Conservation (phyloP, 805 yeast species). For the Cyberlindnera xylosilytica region DNA sequence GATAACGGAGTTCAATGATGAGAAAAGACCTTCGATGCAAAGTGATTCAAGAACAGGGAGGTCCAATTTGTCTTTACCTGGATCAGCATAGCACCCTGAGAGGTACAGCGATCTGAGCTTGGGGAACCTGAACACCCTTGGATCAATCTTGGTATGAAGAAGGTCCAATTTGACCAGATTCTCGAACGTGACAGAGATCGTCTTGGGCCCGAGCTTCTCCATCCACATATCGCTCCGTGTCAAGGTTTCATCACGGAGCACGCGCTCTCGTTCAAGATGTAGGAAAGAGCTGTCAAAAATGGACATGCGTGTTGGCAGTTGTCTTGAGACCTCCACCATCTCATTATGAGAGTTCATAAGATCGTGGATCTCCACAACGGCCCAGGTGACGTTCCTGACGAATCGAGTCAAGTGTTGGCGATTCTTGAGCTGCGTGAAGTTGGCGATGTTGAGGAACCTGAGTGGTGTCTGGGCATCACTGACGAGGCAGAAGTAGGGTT, state of each 20-base stretch:
- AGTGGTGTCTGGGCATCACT: neutral
- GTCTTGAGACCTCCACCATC: slow-evolving; percentile 1
- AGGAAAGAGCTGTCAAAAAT: slow-evolving; percentile 12
- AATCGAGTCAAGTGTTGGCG: too few species aligned
- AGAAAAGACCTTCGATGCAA: slow-evolving; percentile 4
- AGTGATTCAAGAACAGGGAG: slow-evolving; percentile 6
- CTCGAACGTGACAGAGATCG: slow-evolving; percentile 12
- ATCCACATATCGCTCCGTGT: slow-evolving; percentile 7
- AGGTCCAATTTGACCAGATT: slow-evolving; percentile 6
- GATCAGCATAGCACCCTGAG: slow-evolving; percentile 5
- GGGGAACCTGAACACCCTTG: slow-evolving; percentile 12
- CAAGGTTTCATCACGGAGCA: neutral
- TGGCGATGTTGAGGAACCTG: neutral
- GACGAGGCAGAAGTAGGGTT: neutral
- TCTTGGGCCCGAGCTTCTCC: slow-evolving; percentile 3
- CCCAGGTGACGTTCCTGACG: slow-evolving; percentile 2
- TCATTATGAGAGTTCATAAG: neutral
- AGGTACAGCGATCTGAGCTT: slow-evolving; percentile 6
- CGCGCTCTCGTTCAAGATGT: too few species aligned
- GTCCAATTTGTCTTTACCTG: slow-evolving; percentile 2
- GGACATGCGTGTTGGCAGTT: slow-evolving; percentile 7
- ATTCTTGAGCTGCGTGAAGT: neutral
- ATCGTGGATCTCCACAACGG: slow-evolving; percentile 17
- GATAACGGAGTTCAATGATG: slow-evolving; percentile 10
- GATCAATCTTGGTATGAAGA: slow-evolving; percentile 6